phyloP scores from a whole-genome alignment of 176 grass and related monocot species.

The Typha latifolia region DNA sequence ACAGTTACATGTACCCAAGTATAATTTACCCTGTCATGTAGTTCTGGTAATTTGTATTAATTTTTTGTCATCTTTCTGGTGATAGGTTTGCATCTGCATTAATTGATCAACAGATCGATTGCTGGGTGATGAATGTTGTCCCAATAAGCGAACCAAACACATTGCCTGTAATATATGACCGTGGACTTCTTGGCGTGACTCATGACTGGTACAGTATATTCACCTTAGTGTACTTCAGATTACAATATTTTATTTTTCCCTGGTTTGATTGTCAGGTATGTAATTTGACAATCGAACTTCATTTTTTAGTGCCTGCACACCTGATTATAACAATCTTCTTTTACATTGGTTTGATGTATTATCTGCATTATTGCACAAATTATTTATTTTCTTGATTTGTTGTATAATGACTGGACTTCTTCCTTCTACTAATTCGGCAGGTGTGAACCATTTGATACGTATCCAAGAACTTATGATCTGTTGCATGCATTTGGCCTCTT shows the following conservation, averaged over 20 bases:
- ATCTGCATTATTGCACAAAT: too few species aligned
- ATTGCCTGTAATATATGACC: slow-evolving; percentile 82
- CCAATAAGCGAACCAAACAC: slow-evolving; percentile 69
- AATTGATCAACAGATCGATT: slow-evolving; percentile 60
- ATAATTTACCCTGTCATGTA: too few species aligned
- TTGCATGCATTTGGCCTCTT: slow-evolving; percentile 77
- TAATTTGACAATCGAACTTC: too few species aligned
- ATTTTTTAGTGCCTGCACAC: too few species aligned
- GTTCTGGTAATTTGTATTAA: not conserved
- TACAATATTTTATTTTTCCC: not conserved
- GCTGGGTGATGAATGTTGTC: slow-evolving; percentile 98
- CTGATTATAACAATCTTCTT: too few species aligned
- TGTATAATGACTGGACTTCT: too few species aligned
- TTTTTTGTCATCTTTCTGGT: slow-evolving; percentile 13
- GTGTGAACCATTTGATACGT: slow-evolving; percentile 96
- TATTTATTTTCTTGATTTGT: too few species aligned
- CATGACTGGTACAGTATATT: slow-evolving; percentile 71
- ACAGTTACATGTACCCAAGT: too few species aligned
- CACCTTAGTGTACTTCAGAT: not conserved
- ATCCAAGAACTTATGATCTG: slow-evolving; percentile 90
- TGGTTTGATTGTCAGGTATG: not conserved
- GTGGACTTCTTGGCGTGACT: slow-evolving; percentile 81
- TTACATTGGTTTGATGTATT: too few species aligned
- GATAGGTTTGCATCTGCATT: slow-evolving; percentile 74
- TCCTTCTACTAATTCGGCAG: slow-evolving; percentile 20